Percentiles rank a stretch among this genome's conserved stretches.
Conservation (phyloP, 176 grass and related monocot genomes). For the Triticum aestivum region IWGSC_CS_RefSeq_v2.1 NC_057811.1:8673343-8673842, state of each 20-base stretch:
- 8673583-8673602: not conserved
- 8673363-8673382: constrained; percentile 64
- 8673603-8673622: not conserved
- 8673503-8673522: not conserved
- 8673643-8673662: not conserved
- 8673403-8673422: not conserved
- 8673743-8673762: not conserved
- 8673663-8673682: not conserved
- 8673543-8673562: not conserved
- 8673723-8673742: not conserved
- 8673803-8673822: not conserved
- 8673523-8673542: not conserved
- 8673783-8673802: not conserved
- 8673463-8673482: accelerated
- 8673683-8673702: not conserved
- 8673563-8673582: not conserved
- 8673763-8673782: not conserved
- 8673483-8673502: not conserved
- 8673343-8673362: constrained; percentile 57
- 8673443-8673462: not conserved
- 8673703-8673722: not conserved
- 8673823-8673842: no score
- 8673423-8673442: not conserved
- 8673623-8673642: not conserved
- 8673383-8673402: constrained; percentile 41